Base-by-base conservation (phyloP, 306 rosid genomes). In the Malus sieversii region DNA sequence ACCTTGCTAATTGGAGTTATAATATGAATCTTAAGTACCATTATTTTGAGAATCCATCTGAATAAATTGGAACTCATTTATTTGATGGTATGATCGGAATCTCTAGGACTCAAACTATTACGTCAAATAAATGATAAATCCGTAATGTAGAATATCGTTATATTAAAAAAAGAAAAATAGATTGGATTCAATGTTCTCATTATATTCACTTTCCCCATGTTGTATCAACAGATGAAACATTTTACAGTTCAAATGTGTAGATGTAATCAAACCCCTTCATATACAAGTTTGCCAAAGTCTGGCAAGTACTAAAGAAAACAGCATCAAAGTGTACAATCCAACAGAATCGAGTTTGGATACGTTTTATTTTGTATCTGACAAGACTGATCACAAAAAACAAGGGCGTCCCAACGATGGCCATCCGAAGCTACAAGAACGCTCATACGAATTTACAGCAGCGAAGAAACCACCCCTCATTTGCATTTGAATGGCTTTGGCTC, bases 231-330 rank as follows among this genome's bases (percentile, higher is more conserved):
- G 14, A 60, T 25, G 69, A 19, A 27, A 73, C 77, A 40, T 73
- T 25, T 23, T 60, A 19, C 19, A 22, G 55, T 69, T 69, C 46
- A 42, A 23, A 23, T 42, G 10, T 10, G 42, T 40, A 73, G 12
- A 16, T 25, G 58, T 60, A 60, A 48, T 25, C 38, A 60, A 44
- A 73, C 29, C 70, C 46, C 2, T 42, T 18, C 68, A 73, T 78
- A 70, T 73, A 78, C 75, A 76, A 84, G 66, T 72, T 78, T 74
- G 73, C 79, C 74, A 76, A 59, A 74, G 64, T 73, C 75, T 58
- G 67, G 73, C 75, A 80, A 70, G 40, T 44, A 61, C 60, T 14
- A 61, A 59, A 18, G 15, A 48, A 53, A 35, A 65, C 0, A 72
- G 67, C 62, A 55, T 3, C 75, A 22, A 48, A 76, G 76, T 75